A percentile compares a stretch with the other conserved stretches of the same genome.
These are phyloP conservation scores for Schwanniomyces pseudopolymorphus DNA, from an alignment of 805 yeast genomes.

Conservation along the genomic window DNA sequence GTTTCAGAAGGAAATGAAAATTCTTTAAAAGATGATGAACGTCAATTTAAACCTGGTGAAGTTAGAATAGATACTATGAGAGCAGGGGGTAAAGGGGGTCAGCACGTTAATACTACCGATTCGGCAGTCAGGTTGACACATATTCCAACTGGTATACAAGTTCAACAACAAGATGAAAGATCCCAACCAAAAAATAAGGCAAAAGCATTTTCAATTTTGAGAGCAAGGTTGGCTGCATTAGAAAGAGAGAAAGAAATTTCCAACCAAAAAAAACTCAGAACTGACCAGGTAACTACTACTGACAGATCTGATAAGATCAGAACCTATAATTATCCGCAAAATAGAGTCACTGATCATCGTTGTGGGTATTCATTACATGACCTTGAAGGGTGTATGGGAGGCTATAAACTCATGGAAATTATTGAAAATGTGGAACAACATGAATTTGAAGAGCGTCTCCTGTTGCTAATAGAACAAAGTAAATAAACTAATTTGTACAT, in stretches of 20 bases:
- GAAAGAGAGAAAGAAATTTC: constrained; percentile 66
- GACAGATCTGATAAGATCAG: constrained; percentile 91
- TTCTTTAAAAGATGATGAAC: constrained; percentile 51
- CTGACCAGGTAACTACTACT: constrained; percentile 83
- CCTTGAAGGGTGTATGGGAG: constrained; percentile 46
- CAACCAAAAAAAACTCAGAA: constrained; percentile 64
- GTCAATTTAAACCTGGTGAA: constrained; percentile 82
- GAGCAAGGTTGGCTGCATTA: constrained; percentile 81
- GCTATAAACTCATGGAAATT: constrained; percentile 32
- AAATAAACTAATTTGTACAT: not conserved
- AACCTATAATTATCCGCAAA: constrained; percentile 91
- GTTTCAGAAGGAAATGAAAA: constrained; percentile 55
- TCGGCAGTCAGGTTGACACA: constrained; percentile 94
- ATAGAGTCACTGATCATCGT: constrained; percentile 90
- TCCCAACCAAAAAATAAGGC: constrained; percentile 95
- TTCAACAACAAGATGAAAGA: constrained; percentile 90
- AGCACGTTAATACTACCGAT: constrained; percentile 96
- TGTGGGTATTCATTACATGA: constrained; percentile 82
- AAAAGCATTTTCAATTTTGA: constrained; percentile 78
- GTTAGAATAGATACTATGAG: constrained; percentile 95
- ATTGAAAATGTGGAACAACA: constrained; percentile 35
- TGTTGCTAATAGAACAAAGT: constrained; percentile 14
- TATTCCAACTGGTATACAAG: constrained; percentile 85
- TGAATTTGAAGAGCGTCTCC: constrained; percentile 38
- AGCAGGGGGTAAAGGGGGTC: constrained; percentile 97